Evolutionary conservation across 345 rosid species (phyloP).

Genomic region (Corchorus olitorius): DNA sequence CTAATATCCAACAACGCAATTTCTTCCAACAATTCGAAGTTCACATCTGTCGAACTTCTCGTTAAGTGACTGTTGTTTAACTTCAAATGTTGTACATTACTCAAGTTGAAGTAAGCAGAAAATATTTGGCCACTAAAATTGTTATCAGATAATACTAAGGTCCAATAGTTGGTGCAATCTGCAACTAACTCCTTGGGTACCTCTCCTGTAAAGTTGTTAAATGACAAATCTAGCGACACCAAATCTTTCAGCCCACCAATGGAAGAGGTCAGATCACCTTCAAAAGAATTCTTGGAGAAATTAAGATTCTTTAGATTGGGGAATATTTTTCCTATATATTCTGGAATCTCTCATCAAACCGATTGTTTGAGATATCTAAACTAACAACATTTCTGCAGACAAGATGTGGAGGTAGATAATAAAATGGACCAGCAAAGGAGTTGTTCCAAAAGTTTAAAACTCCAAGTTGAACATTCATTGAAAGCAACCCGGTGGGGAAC

Average conservation of each 20-base stretch:
- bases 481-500: not conserved
- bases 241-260: not conserved
- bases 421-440: not conserved
- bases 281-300: too few species aligned
- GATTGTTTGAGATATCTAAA: not conserved
- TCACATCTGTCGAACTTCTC: not conserved
- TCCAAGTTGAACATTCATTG: not conserved
- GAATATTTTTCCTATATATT: not conserved
- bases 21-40: too few species aligned
- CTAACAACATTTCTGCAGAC: not conserved
- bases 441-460: not conserved
- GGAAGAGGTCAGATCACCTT: not conserved
- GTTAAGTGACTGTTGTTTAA: too few species aligned
- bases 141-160: not conserved
- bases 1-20: not conserved
- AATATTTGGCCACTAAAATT: not conserved
- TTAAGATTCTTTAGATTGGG: not conserved
- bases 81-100: not conserved
- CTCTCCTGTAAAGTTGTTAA: not conserved
- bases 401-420: too few species aligned
- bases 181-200: not conserved
- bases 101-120: not conserved
- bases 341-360: not conserved
- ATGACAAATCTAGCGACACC: not conserved
- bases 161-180: not conserved